A percentile compares a stretch with the other conserved stretches of the same genome.
These are phyloP conservation scores for Hebeloma cylindrosporum DNA, from an alignment of 768 basidiomycete species.

Conservation along the genomic window DNA sequence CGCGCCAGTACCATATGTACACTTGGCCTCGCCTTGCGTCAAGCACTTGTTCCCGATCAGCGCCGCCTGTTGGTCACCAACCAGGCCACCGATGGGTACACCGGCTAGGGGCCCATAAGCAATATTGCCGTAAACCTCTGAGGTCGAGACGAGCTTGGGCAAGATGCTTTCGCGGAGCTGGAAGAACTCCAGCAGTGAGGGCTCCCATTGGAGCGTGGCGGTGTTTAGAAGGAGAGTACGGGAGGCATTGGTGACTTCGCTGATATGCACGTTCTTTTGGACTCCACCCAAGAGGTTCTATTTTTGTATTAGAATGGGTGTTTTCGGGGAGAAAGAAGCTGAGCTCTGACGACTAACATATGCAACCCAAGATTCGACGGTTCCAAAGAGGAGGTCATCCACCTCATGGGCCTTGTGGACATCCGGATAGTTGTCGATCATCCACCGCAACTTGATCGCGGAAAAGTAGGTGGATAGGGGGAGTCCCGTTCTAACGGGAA, in stretches of 20 bases:
- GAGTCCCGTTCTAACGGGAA: slow-evolving; percentile 70
- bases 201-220: slow-evolving; percentile 79
- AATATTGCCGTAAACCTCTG: slow-evolving; percentile 88
- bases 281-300: slow-evolving; percentile 86
- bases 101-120: slow-evolving; percentile 65
- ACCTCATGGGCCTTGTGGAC: slow-evolving; percentile 77
- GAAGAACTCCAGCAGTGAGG: slow-evolving; percentile 84
- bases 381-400: slow-evolving; percentile 87
- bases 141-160: slow-evolving; percentile 86
- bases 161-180: slow-evolving; percentile 74
- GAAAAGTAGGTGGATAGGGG: slow-evolving; percentile 99
- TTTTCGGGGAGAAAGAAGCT: slow-evolving; percentile 10
- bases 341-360: slow-evolving; percentile 56
- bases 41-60: slow-evolving; percentile 96
- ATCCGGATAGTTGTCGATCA: slow-evolving; percentile 82
- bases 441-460: slow-evolving; percentile 94
- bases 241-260: slow-evolving; percentile 95
- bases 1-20: slow-evolving; percentile 96
- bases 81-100: slow-evolving; percentile 85
- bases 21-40: slow-evolving; percentile 89
- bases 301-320: slow-evolving; percentile 11
- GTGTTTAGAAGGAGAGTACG: slow-evolving; percentile 92
- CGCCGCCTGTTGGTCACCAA: slow-evolving; percentile 99
- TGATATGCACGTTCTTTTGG: slow-evolving; percentile 71
- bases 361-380: slow-evolving; percentile 95